Evolutionary conservation across 148 eudicot species (phyloP), one percentile per base, ranked within the genome.

Genomic region (Silene conica): DNA sequence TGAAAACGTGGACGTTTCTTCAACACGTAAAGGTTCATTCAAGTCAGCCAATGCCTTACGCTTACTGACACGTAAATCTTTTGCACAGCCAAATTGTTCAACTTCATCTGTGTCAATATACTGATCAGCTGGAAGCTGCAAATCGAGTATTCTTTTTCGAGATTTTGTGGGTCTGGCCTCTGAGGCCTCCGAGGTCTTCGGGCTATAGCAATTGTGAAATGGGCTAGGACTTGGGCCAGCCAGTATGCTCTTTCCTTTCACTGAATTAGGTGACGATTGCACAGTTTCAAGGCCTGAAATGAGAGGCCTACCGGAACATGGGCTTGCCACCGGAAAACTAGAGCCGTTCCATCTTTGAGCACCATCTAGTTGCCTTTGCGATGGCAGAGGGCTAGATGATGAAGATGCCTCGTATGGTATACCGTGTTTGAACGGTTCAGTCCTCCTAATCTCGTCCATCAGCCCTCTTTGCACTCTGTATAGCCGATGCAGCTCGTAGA

Each of bases 401-500:
- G 89, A 84, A 22, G 94, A 89, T 52, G 92, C 70, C 71, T 87
- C 92, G 70, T 81, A 76, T n/a, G 80, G 84, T 25, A 81, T 76
- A 72, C 74, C 77, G 10, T 72, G 84, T 61, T 75, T 79, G 60
- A 72, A 75, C 28, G 83, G 80, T 62, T 86, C 87, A 71, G 80
- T 89, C 73, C 78, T 83, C 73, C 70, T 82, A 31, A 81, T 67
- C 66, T 90, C 94, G 68, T 84, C 85, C 94, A 90, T 93, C 84
- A 93, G 78, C 62, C 89, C 89, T 81, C 83, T 87, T 77, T 93
- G 98, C 67, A 83, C 86, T 78, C 69, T 78, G 82, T 93, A 91
- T 2, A 90, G 79, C 68, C 92, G 92, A 74, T 93, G 98, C 62
- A 93, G 87, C 80, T 93, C 98, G 77, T 68, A 75, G 57, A 93